Conservation (phyloP, 805 yeast species). For the Ogataea naganishii region DNA sequence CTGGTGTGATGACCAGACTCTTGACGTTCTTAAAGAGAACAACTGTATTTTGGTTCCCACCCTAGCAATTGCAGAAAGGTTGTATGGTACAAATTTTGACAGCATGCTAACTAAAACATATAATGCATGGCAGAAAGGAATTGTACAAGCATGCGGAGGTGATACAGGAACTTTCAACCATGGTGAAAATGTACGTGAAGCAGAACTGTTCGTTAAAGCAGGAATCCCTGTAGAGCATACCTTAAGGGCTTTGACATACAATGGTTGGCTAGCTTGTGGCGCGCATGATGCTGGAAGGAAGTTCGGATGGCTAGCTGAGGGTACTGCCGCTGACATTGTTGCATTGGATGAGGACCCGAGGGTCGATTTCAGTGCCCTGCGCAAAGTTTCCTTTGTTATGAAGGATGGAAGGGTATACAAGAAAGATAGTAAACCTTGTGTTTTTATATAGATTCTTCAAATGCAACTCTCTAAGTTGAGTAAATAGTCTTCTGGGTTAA, state of each 20-base stretch:
- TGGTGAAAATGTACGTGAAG: constrained; percentile 21
- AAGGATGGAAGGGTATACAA: constrained; percentile 19
- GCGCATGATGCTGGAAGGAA: constrained; percentile 14
- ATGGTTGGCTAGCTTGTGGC: constrained; percentile 22
- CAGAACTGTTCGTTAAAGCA: constrained; percentile 16
- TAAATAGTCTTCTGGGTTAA: constrained; percentile 3
- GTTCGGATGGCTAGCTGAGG: constrained; percentile 18
- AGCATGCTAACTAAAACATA: constrained; percentile 11
- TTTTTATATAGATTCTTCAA: too few relatives aligned
- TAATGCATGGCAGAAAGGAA: constrained; percentile 16
- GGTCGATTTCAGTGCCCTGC: constrained; percentile 6
- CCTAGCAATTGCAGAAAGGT: constrained; percentile 14
- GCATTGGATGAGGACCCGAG: constrained; percentile 17
- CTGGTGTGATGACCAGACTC: constrained; percentile 16
- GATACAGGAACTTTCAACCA: constrained; percentile 22
- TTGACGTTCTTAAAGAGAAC: constrained; percentile 11
- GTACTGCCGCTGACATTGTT: constrained; percentile 17
- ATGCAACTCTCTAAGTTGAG: constrained; percentile 3
- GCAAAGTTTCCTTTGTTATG: constrained; percentile 17
- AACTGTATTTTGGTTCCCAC: constrained; percentile 18
- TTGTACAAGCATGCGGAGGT: constrained; percentile 20
- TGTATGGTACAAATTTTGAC: constrained; percentile 13
- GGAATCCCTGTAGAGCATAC: constrained; percentile 16
- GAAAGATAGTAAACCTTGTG: constrained; percentile 5
- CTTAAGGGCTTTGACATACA: constrained; percentile 12